A percentile compares a stretch with the other conserved stretches of the same genome.
Conservation (phyloP, 1,284 basidiomycete species). For the Moesziomyces globuligerus region DNA sequence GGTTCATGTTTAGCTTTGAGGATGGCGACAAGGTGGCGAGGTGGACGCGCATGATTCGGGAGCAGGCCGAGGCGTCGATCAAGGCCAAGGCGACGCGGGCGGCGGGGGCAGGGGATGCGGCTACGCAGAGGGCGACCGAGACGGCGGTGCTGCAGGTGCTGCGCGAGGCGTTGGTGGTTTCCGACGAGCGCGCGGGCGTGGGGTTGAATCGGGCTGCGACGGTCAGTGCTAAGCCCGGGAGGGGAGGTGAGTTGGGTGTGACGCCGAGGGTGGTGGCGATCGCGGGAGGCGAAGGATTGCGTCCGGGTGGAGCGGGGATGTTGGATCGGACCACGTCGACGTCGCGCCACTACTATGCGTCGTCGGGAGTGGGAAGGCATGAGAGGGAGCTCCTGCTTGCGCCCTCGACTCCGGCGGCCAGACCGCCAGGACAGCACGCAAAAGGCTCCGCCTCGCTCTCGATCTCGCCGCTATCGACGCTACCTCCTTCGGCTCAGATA, state of each 20-base stretch:
- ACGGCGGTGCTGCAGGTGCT: constrained; percentile 46
- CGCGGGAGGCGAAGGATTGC: too few species aligned
- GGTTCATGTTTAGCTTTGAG: constrained; percentile 58
- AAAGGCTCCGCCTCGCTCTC: constrained; percentile 27
- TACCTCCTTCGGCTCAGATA: background rate
- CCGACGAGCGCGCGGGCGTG: constrained; percentile 3
- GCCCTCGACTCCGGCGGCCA: background rate
- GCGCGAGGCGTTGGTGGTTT: constrained; percentile 45
- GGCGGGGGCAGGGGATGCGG: background rate
- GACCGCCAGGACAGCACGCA: constrained; percentile 8
- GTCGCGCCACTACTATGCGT: constrained; percentile 50
- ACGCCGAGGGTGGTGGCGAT: too few species aligned
- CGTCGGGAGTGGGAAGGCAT: constrained; percentile 19
- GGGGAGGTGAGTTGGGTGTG: constrained; percentile 5
- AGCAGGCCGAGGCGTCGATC: constrained; percentile 9
- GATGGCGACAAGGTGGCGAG: constrained; percentile 12
- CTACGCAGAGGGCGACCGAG: constrained; percentile 18
- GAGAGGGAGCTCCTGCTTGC: constrained; percentile 32
- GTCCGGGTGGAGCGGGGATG: background rate
- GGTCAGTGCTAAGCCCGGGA: background rate
- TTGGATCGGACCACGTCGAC: constrained; percentile 46
- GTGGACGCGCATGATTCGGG: constrained; percentile 23
- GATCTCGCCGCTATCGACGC: constrained; percentile 9
- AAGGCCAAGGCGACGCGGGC: constrained; percentile 10
- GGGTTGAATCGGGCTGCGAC: constrained; percentile 20